Evolutionary conservation across 441 rosid species (phyloP), one percentile per base, ranked within the genome.

Genomic region (Gossypium lobatum): DNA sequence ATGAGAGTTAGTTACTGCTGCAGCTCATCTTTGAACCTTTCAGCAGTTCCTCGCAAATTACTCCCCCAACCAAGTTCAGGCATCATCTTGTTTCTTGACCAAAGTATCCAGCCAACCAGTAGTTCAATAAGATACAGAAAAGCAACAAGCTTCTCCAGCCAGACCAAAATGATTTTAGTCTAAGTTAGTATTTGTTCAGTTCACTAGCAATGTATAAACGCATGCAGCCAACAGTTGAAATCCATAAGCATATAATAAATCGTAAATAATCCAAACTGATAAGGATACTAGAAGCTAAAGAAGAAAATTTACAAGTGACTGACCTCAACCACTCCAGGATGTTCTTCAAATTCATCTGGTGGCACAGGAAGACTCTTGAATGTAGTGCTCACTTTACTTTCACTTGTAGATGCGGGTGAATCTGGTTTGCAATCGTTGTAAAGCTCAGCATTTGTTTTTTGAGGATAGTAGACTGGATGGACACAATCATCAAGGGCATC

Each of bases 291-390:
- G 26, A 0, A 3, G 25, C 26, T 28, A 53, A 69, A 69, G 4
- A 28, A 28, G 72, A 69, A 68, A 26, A 14, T 66, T 25, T 71
- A 53, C 73, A 7, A 34, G 72, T 64, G 60, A 79, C 88, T 83
- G 73, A 95, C 97, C 97, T 92, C 83, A 70, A 81, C 79, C 50
- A 77, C 78, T 13, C 77, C 70, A 78, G 63, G 70, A 67, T 65
- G 77, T 62, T 81, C 84, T 77, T 85, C 82, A 53, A 50, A 71
- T 53, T 67, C 58, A 84, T 82, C 85, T 18, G 72, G 62, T 46
- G 82, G 77, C 48, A 76, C 59, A 71, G 79, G 69, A 76, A 77
- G 66, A 63, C 64, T 70, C 68, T 52, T 75, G n/a, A 77, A 79
- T 78, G 78, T 55, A 70, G 64, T 70, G 71, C 73, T 73, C 28